These are phyloP conservation scores for Plasmodium cynomolgi DNA, from an alignment of 169 alveolate species.

Conservation along the genomic window DNA sequence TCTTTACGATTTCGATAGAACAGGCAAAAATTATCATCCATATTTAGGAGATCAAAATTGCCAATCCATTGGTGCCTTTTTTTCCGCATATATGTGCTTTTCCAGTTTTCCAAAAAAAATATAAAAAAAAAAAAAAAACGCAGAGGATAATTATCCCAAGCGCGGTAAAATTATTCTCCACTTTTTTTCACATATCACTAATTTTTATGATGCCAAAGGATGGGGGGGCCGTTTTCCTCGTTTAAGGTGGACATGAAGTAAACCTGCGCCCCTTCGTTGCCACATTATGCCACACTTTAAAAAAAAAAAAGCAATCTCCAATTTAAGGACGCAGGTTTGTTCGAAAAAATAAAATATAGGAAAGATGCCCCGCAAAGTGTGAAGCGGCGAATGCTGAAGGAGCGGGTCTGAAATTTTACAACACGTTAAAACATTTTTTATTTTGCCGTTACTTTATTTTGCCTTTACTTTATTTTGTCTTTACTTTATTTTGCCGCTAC, in stretches of 20 bases:
- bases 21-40: neutral
- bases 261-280: neutral
- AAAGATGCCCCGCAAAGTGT: neutral
- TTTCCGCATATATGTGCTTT: neutral
- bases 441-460: neutral
- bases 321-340: neutral
- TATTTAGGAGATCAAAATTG: neutral
- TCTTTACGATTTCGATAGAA: neutral
- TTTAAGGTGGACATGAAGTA: neutral
- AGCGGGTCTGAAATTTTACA: neutral
- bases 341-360: neutral
- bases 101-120: neutral
- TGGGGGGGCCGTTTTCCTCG: neutral
- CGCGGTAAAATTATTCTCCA: neutral
- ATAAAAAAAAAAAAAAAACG: neutral
- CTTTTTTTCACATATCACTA: neutral
- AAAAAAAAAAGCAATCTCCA: too few species aligned
- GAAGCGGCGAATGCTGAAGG: neutral
- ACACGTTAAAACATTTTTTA: neutral
- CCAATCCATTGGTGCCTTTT: neutral
- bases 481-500: neutral
- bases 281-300: neutral
- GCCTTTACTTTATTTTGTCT: neutral
- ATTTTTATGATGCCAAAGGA: neutral
- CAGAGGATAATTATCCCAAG: neutral